Conservation (phyloP, 257 asterid genomes). For the Solanum gandarillasii region DNA sequence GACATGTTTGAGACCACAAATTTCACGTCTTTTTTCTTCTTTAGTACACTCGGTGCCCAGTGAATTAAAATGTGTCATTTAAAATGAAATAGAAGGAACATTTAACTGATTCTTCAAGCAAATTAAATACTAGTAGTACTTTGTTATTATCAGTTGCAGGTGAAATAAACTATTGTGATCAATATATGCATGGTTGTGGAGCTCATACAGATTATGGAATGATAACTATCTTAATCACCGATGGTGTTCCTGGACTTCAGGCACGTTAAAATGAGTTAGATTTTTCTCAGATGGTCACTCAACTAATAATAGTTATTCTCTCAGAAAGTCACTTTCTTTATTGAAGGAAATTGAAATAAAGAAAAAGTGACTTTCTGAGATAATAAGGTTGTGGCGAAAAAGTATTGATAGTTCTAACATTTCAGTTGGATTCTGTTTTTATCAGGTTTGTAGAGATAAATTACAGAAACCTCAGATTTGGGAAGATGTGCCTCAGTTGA, state of each 20-base stretch:
- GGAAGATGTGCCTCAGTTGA: conserved; percentile 39
- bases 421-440: not conserved
- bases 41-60: not conserved
- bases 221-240: conserved; percentile 43
- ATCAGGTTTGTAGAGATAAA: conserved; percentile 51
- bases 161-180: conserved; percentile 11
- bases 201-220: conserved; percentile 67
- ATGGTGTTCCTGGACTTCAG: conserved; percentile 44
- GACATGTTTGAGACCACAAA: not conserved
- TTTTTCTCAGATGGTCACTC: not conserved
- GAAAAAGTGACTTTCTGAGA: not conserved
- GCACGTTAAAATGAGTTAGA: conserved; percentile 8
- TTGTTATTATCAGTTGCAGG: conserved; percentile 8
- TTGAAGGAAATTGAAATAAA: too few relatives aligned
- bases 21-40: not conserved
- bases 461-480: conserved; percentile 29
- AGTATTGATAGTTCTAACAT: not conserved
- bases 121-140: not conserved
- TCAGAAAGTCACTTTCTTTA: too few relatives aligned
- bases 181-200: conserved; percentile 38
- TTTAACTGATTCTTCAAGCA: not conserved
- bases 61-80: not conserved
- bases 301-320: not conserved
- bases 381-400: too few relatives aligned
- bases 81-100: not conserved